These are phyloP conservation scores for Veloporphyrellus conicus DNA, from an alignment of 1,284 basidiomycete genomes.

Conservation along the genomic window DNA sequence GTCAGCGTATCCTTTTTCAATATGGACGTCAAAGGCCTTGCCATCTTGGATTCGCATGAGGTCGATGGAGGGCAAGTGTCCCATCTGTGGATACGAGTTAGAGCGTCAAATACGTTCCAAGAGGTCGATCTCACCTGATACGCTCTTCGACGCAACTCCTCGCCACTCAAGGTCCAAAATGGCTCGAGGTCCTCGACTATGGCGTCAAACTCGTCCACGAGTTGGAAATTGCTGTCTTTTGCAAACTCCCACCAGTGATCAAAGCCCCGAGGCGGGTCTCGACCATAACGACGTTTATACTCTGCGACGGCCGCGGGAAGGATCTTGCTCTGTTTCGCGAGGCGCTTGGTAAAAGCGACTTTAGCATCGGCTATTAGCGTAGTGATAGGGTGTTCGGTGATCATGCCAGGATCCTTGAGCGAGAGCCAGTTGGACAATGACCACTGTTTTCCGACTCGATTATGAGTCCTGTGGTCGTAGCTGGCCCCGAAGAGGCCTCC, in stretches of 20 bases:
- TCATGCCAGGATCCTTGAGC: not conserved
- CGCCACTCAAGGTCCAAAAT: conserved; percentile 71
- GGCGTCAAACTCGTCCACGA: conserved; percentile 89
- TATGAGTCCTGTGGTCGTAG: conserved; percentile 14
- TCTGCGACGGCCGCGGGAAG: conserved; percentile 71
- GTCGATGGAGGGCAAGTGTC: conserved; percentile 77
- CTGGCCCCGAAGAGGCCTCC: conserved; percentile 50
- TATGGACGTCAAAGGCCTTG: conserved; percentile 55
- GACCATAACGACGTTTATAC: conserved; percentile 73
- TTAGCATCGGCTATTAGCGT: conserved; percentile 79
- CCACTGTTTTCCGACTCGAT: no score
- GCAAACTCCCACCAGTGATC: conserved; percentile 88
- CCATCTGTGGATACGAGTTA: conserved; percentile 49
- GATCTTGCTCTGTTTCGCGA: conserved; percentile 72
- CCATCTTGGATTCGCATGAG: conserved; percentile 73
- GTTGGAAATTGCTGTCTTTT: conserved; percentile 63
- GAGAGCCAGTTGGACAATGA: conserved; percentile 17
- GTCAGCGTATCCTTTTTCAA: conserved; percentile 58
- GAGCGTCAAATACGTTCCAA: not conserved
- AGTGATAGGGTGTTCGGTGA: conserved; percentile 70
- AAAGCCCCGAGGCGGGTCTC: conserved; percentile 83
- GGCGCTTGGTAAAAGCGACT: conserved; percentile 56
- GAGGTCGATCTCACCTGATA: conserved; percentile 48
- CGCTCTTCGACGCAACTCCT: conserved; percentile 68
- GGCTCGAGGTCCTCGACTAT: conserved; percentile 77